Conservation (phyloP, 2,329 filamentous ascomycete genomes). For the Pestalotiopsis sp. region DNA sequence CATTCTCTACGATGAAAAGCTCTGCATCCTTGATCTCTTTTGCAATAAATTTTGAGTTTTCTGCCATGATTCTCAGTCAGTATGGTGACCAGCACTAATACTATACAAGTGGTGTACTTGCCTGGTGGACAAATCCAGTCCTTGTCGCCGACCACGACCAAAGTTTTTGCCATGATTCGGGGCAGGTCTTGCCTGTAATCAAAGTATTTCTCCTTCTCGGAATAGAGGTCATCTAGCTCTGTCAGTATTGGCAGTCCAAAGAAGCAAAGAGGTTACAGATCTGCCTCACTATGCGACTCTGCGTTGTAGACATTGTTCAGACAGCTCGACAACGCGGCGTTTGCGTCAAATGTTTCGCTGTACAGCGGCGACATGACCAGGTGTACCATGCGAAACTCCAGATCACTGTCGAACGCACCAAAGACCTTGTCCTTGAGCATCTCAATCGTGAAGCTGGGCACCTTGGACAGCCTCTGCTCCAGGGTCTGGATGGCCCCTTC, state of each 20-base stretch:
- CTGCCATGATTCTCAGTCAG: conserved; percentile 15
- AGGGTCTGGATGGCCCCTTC: conserved; percentile 34
- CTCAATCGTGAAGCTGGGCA: conserved; percentile 36
- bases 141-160: conserved; percentile 38
- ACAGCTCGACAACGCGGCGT: conserved; percentile 31
- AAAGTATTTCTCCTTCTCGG: conserved; percentile 38
- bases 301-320: conserved; percentile 35
- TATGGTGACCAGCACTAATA: background rate
- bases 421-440: conserved; percentile 42
- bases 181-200: conserved; percentile 35
- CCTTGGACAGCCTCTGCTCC: conserved; percentile 32
- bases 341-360: conserved; percentile 35
- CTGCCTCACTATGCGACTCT: conserved; percentile 36
- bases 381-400: conserved; percentile 40
- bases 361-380: conserved; percentile 40
- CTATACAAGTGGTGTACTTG: conserved; percentile 15
- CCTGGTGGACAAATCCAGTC: conserved; percentile 43
- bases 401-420: conserved; percentile 36
- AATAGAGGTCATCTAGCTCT: conserved; percentile 35
- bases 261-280: background rate
- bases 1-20: conserved; percentile 30
- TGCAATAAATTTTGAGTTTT: conserved; percentile 34
- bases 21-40: conserved; percentile 27
- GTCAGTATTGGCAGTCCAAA: background rate
- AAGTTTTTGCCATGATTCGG: conserved; percentile 33